A percentile compares a stretch with the other conserved stretches of the same genome.
Conservation (phyloP, 2,329 filamentous ascomycete species). For the Stachybotrys chartarum region DNA sequence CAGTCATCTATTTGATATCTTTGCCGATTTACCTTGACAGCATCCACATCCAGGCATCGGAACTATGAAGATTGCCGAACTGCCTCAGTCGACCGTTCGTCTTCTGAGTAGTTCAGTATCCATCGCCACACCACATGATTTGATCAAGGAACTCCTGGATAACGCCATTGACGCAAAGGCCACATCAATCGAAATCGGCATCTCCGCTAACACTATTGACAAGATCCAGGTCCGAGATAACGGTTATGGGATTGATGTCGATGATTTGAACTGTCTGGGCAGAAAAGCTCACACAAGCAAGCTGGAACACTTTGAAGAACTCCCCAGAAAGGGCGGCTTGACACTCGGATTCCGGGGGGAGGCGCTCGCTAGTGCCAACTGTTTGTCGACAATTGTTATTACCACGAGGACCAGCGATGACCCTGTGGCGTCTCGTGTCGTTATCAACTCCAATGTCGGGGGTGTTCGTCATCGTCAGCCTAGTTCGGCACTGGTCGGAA, state of each 20-base stretch:
- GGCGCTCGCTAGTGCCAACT: conserved; percentile 59
- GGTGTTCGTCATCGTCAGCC: conserved; percentile 22
- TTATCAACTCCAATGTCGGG: conserved; percentile 27
- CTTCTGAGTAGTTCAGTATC: conserved; percentile 55
- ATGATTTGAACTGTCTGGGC: conserved; percentile 57
- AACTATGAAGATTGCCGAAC: conserved; percentile 41
- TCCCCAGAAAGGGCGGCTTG: conserved; percentile 45
- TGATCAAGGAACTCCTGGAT: conserved; percentile 72
- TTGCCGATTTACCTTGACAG: background rate
- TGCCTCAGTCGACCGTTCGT: conserved; percentile 42
- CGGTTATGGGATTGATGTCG: conserved; percentile 59
- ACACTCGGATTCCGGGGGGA: conserved; percentile 73
- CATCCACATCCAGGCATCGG: background rate
- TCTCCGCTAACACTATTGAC: conserved; percentile 61
- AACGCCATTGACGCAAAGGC: conserved; percentile 69
- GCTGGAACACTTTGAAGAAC: conserved; percentile 55
- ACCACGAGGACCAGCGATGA: conserved; percentile 59
- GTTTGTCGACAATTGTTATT: conserved; percentile 51
- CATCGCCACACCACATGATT: conserved; percentile 50
- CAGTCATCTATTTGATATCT: background rate
- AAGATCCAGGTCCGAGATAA: conserved; percentile 66
- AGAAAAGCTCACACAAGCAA: conserved; percentile 69
- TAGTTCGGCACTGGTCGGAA: conserved; percentile 55
- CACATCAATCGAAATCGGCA: conserved; percentile 55
- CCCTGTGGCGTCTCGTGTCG: conserved; percentile 44